Evolutionary conservation across 495 filamentous ascomycete genomes (phyloP).

Genomic region (Aspergillus sparsus): DNA sequence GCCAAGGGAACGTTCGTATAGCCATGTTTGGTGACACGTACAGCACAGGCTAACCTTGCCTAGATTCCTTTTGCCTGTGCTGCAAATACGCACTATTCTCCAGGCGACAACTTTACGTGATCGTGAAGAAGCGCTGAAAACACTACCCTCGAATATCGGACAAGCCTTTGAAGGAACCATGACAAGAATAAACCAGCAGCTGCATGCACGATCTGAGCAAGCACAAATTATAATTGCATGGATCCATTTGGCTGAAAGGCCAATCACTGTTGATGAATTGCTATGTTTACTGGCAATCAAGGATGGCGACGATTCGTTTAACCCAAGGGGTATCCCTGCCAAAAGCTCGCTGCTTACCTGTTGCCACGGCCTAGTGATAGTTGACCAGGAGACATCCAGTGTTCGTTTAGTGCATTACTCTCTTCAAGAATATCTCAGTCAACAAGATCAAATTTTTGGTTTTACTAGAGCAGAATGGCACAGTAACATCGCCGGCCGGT

Average conservation of each 20-base stretch:
- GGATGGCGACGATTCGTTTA: conserved; percentile 16
- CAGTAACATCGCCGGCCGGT: conserved; percentile 15
- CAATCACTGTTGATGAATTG: conserved; percentile 22
- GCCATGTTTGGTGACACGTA: background rate
- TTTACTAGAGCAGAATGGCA: conserved; percentile 21
- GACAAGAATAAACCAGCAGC: conserved; percentile 22
- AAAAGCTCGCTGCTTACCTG: conserved; percentile 17
- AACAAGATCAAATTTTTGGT: conserved; percentile 16
- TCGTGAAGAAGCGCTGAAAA: conserved; percentile 21
- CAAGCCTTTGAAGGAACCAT: conserved; percentile 20
- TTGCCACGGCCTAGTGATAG: conserved; percentile 21
- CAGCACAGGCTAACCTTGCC: background rate
- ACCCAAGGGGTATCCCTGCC: conserved; percentile 17
- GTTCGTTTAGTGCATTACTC: conserved; percentile 21
- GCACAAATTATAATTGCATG: conserved; percentile 23
- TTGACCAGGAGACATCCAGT: conserved; percentile 17
- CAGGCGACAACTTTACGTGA: conserved; percentile 21
- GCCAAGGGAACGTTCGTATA: conserved; percentile 23
- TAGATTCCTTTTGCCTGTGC: conserved; percentile 25
- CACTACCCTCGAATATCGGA: conserved; percentile 18
- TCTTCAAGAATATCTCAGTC: conserved; percentile 20
- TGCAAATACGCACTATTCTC: conserved; percentile 23
- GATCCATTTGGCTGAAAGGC: conserved; percentile 20
- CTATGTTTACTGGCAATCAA: conserved; percentile 19
- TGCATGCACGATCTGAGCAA: conserved; percentile 9